Base-by-base conservation (phyloP, 179 eudicot species). In the Vitellaria paradoxa region DNA sequence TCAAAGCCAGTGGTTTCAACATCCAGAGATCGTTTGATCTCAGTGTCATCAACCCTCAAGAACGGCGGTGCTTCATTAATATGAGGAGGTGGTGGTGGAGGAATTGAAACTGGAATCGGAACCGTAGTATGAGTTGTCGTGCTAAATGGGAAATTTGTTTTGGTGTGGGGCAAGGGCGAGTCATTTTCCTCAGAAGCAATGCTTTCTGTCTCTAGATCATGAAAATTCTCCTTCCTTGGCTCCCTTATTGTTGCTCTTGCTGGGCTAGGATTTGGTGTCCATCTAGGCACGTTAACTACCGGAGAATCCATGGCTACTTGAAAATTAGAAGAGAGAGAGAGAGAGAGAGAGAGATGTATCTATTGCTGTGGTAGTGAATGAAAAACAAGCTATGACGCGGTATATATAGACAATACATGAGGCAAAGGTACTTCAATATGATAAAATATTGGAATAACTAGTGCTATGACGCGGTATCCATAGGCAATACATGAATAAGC, bases 261-360 rank as follows among this genome's bases (percentile, higher is more conserved):
- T 42, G 53, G 79, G 66, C 50, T 53, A 1, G 64, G 40, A 9
- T n/a, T 52, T 53, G 79, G 79, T 12, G 52, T 76, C 79, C 79
- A 76, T 76, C 79, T 55, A 0, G 79, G 79, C 55, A 76, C 73
- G 4, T 40, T 37, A 53, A 47, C 4, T 30, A 30, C 37, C 2
- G 60, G 26, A 64, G 65, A 67, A 50, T 67, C 65, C 73, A 65
- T 76, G 60, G 53, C 45, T 40, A 30, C 1, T 30, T 30, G 37
- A 30, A 30, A 30, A 30, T 30, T 8, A 9, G 5, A 11, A 42
- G n/a, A 53, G 72, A 49, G 71, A 63, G 70, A 76, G 78, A 76
- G 50, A 50, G 71, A 76, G 37, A 30, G 37, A 30, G 37, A 30
- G 37, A 30, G 37, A 30, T 30, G 37, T 30, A 0, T 30, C 37